A percentile compares a stretch with the other conserved stretches of the same genome.
Conservation (phyloP, 2,329 filamentous ascomycete species). For the Sporothrix schenckii region DNA sequence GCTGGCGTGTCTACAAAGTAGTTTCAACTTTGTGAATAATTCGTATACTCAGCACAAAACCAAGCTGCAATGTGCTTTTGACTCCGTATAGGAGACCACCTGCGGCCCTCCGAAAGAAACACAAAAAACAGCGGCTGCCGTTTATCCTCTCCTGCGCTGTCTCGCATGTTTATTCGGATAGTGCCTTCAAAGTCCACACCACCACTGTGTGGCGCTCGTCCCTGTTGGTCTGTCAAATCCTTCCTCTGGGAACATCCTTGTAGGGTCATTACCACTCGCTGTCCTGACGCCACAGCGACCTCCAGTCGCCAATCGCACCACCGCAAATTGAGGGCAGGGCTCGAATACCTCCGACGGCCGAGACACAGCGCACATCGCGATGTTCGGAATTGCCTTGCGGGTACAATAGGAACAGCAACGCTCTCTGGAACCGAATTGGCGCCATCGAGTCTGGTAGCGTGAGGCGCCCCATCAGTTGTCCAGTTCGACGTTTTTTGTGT, state of each 20-base stretch:
- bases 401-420: constrained; percentile 2
- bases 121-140: background rate
- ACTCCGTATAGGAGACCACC: background rate
- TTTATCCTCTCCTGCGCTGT: background rate
- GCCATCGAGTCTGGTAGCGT: background rate
- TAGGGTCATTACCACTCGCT: background rate
- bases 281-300: background rate
- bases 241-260: background rate
- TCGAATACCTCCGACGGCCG: constrained; percentile 24
- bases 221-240: constrained; percentile 1
- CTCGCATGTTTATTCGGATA: background rate
- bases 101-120: background rate
- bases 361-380: constrained; percentile 30
- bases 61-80: too few relatives aligned
- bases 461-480: background rate
- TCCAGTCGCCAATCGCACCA: constrained; percentile 24
- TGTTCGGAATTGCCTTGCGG: constrained; percentile 20
- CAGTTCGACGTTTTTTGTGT: background rate
- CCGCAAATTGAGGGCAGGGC: constrained; percentile 19
- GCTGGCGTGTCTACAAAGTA: background rate
- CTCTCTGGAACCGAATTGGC: background rate
- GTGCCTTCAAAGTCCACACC: background rate
- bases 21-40: background rate
- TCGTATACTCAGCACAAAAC: background rate
- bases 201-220: background rate